phyloP scores from a whole-genome alignment of 768 basidiomycete species.

The Lentinula lateritia region DNA sequence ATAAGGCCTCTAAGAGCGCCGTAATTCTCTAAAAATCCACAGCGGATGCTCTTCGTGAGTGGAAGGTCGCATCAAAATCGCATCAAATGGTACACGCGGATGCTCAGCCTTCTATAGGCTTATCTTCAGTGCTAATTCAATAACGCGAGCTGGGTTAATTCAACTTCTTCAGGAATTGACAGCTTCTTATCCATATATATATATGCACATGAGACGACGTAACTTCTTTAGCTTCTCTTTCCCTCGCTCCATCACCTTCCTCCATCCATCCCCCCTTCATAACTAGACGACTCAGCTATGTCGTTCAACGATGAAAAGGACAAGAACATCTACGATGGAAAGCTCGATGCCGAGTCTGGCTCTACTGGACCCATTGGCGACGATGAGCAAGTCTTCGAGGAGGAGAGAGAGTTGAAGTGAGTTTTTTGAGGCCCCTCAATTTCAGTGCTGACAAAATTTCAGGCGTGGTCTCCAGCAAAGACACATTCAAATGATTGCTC shows the following conservation, averaged over 20 bases:
- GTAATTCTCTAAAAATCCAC: neutral
- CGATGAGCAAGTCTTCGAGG: neutral
- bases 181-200: neutral
- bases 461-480: slow-evolving; percentile 7
- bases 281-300: neutral
- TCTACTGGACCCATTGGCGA: neutral
- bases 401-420: slow-evolving; percentile 1
- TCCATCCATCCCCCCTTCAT: neutral
- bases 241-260: neutral
- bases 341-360: neutral
- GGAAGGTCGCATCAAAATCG: neutral
- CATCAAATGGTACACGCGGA: neutral
- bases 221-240: neutral
- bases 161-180: neutral
- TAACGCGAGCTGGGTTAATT: neutral
- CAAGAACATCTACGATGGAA: neutral
- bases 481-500: slow-evolving; percentile 9
- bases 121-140: neutral
- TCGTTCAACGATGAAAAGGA: neutral
- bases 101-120: neutral
- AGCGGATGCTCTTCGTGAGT: neutral
- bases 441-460: neutral
- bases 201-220: neutral
- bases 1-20: neutral
- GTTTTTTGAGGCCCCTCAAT: neutral